Percentiles rank a stretch among this genome's conserved stretches.
Conservation (phyloP, 257 asterid species). For the Capsicum pubescens region DNA sequence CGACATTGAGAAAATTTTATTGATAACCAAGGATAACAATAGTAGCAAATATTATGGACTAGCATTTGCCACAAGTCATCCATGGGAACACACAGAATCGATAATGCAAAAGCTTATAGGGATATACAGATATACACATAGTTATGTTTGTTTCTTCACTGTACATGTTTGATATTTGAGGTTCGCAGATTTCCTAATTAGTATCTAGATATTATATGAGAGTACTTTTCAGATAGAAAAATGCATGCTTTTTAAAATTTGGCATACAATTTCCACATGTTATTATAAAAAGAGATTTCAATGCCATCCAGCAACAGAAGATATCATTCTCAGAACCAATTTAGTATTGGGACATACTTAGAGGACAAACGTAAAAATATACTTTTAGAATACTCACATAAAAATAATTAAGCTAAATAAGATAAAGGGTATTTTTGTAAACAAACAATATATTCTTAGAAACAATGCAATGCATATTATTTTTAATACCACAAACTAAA, state of each 20-base stretch:
- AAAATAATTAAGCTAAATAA: too few relatives aligned
- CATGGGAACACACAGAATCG: neutral
- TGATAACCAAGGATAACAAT: constrained; percentile 16
- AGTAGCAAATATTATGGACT: neutral
- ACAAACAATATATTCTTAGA: too few relatives aligned
- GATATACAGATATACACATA: neutral
- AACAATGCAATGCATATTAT: too few relatives aligned
- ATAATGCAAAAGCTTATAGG: neutral
- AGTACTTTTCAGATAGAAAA: constrained; percentile 13
- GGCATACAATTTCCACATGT: neutral
- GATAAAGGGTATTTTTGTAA: too few relatives aligned
- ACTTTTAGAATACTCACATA: too few relatives aligned
- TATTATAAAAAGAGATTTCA: neutral
- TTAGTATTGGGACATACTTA: too few relatives aligned
- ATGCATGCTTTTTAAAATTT: neutral
- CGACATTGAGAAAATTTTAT: neutral
- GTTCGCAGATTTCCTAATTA: neutral
- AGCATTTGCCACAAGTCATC: neutral
- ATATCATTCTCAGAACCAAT: too few relatives aligned
- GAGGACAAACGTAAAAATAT: too few relatives aligned
- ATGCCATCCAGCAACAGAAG: too few relatives aligned
- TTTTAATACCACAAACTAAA: too few relatives aligned
- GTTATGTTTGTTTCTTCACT: constrained; percentile 6
- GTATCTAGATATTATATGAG: neutral
- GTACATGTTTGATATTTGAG: neutral